A percentile compares a stretch with the other conserved stretches of the same genome.
phyloP scores from a whole-genome alignment of 257 asterid species.

The Nicotiana sylvestris region DNA sequence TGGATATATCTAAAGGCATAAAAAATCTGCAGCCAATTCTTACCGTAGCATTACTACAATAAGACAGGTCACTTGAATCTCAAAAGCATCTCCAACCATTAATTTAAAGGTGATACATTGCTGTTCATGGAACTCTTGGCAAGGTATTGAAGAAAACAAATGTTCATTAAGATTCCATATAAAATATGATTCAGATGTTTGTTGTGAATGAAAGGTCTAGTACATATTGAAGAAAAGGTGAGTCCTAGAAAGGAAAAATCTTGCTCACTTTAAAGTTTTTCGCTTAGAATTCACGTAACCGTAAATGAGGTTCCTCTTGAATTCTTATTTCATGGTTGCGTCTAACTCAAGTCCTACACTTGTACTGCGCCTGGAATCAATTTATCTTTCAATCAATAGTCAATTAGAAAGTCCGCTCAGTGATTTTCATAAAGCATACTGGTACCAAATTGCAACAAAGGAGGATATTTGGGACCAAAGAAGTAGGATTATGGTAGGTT shows the following conservation, averaged over 20 bases:
- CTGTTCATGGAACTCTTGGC: not conserved
- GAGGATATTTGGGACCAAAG: not conserved
- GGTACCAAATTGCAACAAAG: not conserved
- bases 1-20: not conserved
- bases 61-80: not conserved
- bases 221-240: not conserved
- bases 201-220: not conserved
- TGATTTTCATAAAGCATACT: not conserved
- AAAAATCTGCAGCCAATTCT: not conserved
- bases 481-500: not conserved
- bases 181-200: not conserved
- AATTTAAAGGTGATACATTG: not conserved
- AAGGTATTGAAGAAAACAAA: not conserved
- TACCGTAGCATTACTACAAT: not conserved
- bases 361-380: not conserved
- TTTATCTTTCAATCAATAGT: not conserved
- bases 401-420: not conserved
- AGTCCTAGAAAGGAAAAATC: not conserved
- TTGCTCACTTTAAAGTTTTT: not conserved
- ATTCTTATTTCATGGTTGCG: not conserved
- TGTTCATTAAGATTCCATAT: not conserved
- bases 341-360: slow-evolving; percentile 4
- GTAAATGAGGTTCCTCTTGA: not conserved
- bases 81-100: not conserved
- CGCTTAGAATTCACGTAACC: not conserved